A percentile compares a stretch with the other conserved stretches of the same genome.
Evolutionary conservation across 345 rosid species (phyloP).

Genomic region (Boechera retrofracta): DNA sequence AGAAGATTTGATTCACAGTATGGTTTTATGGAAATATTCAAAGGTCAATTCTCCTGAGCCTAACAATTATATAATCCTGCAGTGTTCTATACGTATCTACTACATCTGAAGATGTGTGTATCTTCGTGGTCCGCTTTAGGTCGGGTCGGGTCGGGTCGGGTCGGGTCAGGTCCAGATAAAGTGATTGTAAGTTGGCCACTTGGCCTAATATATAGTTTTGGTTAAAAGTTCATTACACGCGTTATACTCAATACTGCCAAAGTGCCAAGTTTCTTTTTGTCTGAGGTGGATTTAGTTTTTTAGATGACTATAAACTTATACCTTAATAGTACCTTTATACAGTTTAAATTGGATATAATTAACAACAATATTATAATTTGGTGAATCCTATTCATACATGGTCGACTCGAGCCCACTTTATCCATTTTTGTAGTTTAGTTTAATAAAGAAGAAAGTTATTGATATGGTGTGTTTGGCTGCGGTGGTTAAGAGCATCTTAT

Average conservation of each 20-base stretch:
- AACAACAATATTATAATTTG: neutral
- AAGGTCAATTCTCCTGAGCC: conserved; percentile 46
- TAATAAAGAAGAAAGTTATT: neutral
- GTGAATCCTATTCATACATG: conserved; percentile 16
- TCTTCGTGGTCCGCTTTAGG: neutral
- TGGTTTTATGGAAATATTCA: conserved; percentile 20
- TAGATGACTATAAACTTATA: neutral
- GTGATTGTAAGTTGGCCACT: conserved; percentile 33
- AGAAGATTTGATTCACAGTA: neutral
- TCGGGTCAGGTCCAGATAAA: conserved; percentile 5
- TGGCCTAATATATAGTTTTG: conserved; percentile 37
- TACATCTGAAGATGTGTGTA: conserved; percentile 31
- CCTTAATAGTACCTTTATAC: neutral
- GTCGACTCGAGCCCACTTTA: conserved; percentile 35
- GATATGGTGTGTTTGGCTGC: conserved; percentile 23
- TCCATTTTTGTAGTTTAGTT: conserved; percentile 14
- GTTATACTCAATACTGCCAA: neutral
- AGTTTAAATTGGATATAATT: neutral
- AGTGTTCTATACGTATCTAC: conserved; percentile 40
- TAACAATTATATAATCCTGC: conserved; percentile 10
- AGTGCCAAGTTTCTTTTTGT: neutral
- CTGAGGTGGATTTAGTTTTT: neutral
- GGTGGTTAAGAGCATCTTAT: neutral
- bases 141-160: neutral
- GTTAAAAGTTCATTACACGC: conserved; percentile 25